Base-by-base conservation (phyloP, 495 filamentous ascomycete species). In the Ramalina intermedia region DNA sequence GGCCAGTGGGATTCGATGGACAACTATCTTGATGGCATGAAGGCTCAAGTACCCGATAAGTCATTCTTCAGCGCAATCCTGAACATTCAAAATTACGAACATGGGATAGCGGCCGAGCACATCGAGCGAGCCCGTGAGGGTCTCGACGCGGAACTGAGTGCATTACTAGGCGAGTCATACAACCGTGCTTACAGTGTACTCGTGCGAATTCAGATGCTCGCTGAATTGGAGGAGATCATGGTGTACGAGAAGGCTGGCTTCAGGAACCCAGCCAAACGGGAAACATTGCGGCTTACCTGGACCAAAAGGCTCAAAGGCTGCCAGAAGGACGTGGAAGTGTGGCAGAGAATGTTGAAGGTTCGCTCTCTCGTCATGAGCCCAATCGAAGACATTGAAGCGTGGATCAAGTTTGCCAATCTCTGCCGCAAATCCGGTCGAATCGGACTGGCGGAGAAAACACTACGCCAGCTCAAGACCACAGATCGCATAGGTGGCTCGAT, bases 1-100 rank as follows among this genome's bases (percentile, higher is more conserved):
- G 83, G 87, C 1, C 87, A 96, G 58, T 99, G 90, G 86, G 88
- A 95, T 53, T 73, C 90, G 9, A 96, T 99, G 91, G 91, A 96
- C 57, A 86, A 82, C 38, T 99, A 96, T 61, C 74, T 99, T 14
- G 77, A 79, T 55, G 89, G 87, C 17, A 95, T 99, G 88, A 95
- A 93, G 62, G 73, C 84, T 35, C 74, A 84, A 51, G 91, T 88
- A 14, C 90, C 93, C 0, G 91, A 99, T 60, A 78, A 90, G 33
- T 90, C 87, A 5, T 99, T 96, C 73, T 99, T 99, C 58, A 91
- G 87, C 43, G 91, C 91, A 20, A 94, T 96, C 59, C 72, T 99
- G 20, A 78, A 87, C 7, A 76, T 99, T 14, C 89, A 99, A 56
- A 83, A 90, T 38, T 95, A 96, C 54, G 86, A 94, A 55, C 96